phyloP scores from a whole-genome alignment of 345 rosid species.

The Hypericum androsaemum region DNA sequence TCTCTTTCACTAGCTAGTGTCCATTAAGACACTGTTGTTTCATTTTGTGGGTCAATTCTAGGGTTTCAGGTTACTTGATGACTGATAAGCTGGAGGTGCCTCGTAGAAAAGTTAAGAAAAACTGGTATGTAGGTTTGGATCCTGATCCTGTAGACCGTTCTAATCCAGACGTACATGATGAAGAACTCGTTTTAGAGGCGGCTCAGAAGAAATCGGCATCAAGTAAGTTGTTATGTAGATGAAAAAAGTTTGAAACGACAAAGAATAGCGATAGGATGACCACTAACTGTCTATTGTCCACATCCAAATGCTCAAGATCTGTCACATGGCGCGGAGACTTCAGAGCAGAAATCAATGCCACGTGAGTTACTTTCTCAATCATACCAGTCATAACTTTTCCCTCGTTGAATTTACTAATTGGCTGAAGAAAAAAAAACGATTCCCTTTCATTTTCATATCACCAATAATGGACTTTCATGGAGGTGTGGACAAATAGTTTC shows the following conservation, averaged over 20 bases:
- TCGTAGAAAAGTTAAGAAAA: conserved; percentile 74
- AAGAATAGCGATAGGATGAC: conserved; percentile 15
- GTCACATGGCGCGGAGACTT: conserved; percentile 49
- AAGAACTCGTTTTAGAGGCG: conserved; percentile 53
- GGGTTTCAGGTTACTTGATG: conserved; percentile 96
- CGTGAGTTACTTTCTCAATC: conserved; percentile 40
- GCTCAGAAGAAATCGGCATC: conserved; percentile 31
- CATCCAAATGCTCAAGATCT: conserved; percentile 87
- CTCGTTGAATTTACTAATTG: neutral
- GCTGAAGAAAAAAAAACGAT: neutral
- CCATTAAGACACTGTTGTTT: neutral
- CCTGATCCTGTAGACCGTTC: conserved; percentile 91
- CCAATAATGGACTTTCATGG: too few relatives aligned
- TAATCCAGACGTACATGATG: conserved; percentile 85
- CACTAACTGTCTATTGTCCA: conserved; percentile 83
- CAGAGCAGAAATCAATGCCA: conserved; percentile 30
- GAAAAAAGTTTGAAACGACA: neutral
- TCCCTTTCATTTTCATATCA: too few relatives aligned
- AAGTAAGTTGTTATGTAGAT: conserved; percentile 38
- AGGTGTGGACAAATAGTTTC: too few relatives aligned
- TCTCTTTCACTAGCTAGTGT: neutral
- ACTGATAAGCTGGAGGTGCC: conserved; percentile 84
- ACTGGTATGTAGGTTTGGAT: conserved; percentile 85
- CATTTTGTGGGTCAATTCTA: conserved; percentile 21
- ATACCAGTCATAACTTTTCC: neutral